Evolutionary conservation across 2,329 filamentous ascomycete genomes (phyloP).

Genomic region (Penicillium rolfsii): DNA sequence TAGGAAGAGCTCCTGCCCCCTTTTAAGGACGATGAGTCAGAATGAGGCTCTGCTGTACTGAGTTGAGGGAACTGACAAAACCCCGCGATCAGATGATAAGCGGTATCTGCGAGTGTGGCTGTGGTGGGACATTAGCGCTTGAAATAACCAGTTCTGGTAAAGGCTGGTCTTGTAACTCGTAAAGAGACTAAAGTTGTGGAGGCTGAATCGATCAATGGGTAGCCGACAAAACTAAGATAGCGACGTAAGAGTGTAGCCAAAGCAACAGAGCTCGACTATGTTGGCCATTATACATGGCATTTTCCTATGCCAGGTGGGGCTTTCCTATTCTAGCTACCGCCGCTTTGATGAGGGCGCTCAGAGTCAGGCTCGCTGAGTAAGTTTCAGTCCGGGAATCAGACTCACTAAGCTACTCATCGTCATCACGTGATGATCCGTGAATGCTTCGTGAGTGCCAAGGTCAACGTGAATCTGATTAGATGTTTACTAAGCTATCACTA

Average conservation of each 20-base stretch:
- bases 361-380: conserved; percentile 21
- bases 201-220: background rate
- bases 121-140: conserved; percentile 2
- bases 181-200: background rate
- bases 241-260: no score
- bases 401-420: conserved; percentile 12
- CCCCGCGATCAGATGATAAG: conserved; percentile 25
- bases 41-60: background rate
- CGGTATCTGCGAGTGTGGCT: conserved; percentile 9
- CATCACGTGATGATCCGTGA: conserved; percentile 15
- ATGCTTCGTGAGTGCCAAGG: conserved; percentile 10
- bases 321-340: conserved; percentile 20
- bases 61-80: conserved; percentile 18
- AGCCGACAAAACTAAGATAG: background rate
- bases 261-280: no score
- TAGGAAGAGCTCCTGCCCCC: background rate
- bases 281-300: no score
- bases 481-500: conserved; percentile 10
- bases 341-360: conserved; percentile 22
- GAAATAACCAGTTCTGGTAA: background rate
- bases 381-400: conserved; percentile 18
- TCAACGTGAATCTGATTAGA: conserved; percentile 11
- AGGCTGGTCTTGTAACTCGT: background rate
- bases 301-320: conserved; percentile 17
- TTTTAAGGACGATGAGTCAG: background rate